phyloP scores from a whole-genome alignment of 2,329 filamentous ascomycete genomes.

The Fusarium brevicatenulatum region DNA sequence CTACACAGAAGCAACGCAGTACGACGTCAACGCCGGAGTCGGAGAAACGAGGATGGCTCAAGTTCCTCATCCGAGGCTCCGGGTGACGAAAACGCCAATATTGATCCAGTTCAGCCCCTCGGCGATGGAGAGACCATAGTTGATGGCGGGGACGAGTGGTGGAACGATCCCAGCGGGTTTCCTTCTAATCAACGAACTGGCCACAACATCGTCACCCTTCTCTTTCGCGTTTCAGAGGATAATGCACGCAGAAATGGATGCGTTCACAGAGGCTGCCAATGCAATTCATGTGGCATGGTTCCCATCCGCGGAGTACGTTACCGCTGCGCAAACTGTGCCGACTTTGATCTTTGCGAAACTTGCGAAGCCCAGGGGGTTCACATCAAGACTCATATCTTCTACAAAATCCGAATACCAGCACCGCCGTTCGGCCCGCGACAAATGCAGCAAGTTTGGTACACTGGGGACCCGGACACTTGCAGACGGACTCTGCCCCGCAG shows the following conservation, averaged over 20 bases:
- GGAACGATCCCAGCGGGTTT: conserved; percentile 56
- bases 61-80: conserved; percentile 55
- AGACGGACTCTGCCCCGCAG: conserved; percentile 72
- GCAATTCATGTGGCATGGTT: conserved; percentile 86
- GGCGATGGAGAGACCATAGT: conserved; percentile 54
- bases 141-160: conserved; percentile 62
- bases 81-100: conserved; percentile 57
- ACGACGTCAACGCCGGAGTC: conserved; percentile 59
- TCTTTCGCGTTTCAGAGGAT: conserved; percentile 94
- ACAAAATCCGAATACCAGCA: conserved; percentile 91
- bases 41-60: conserved; percentile 52
- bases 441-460: conserved; percentile 86
- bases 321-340: conserved; percentile 93
- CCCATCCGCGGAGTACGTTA: conserved; percentile 94
- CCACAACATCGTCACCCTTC: conserved; percentile 83
- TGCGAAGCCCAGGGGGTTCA: conserved; percentile 86
- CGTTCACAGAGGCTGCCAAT: conserved; percentile 90
- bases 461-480: conserved; percentile 82
- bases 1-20: conserved; percentile 76
- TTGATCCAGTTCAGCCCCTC: conserved; percentile 43
- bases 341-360: conserved; percentile 94
- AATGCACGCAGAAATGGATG: conserved; percentile 89
- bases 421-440: conserved; percentile 85
- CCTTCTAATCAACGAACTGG: conserved; percentile 64
- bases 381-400: conserved; percentile 93